Percentiles rank a stretch among this genome's conserved stretches.
These are phyloP conservation scores for Eucalyptus pauciflora DNA, from an alignment of 345 rosid genomes.

Conservation along the genomic window DNA sequence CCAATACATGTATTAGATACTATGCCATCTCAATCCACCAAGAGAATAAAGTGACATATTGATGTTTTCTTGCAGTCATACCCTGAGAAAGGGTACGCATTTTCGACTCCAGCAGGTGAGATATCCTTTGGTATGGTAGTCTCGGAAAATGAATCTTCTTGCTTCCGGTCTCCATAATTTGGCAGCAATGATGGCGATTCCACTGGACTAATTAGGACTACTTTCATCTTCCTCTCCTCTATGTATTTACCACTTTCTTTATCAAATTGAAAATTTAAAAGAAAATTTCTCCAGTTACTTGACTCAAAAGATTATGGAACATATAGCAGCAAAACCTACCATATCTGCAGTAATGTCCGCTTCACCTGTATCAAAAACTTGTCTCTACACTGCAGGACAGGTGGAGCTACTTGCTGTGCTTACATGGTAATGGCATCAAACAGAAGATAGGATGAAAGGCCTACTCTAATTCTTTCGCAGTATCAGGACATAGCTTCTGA, in stretches of 20 bases:
- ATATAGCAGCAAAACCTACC: conserved; percentile 1
- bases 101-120: conserved; percentile 15
- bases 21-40: background rate
- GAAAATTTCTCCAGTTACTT: background rate
- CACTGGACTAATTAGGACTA: conserved; percentile 15
- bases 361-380: conserved; percentile 37
- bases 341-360: conserved; percentile 23
- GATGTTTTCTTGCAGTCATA: background rate
- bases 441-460: background rate
- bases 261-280: conserved; percentile 15
- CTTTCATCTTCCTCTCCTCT: conserved; percentile 37
- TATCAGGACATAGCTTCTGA: background rate
- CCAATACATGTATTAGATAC: background rate
- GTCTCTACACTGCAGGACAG: conserved; percentile 13
- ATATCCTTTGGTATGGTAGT: background rate
- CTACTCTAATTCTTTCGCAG: background rate
- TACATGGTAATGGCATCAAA: conserved; percentile 30
- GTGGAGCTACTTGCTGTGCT: conserved; percentile 31
- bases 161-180: conserved; percentile 15
- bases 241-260: conserved; percentile 18
- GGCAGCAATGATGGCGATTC: conserved; percentile 21
- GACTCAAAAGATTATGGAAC: background rate
- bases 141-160: conserved; percentile 11
- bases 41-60: background rate
- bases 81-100: conserved; percentile 13